A percentile compares a stretch with the other conserved stretches of the same genome.
Evolutionary conservation across 208 protist genomes (phyloP).

Genomic region (Crithidia expoeki): DNA sequence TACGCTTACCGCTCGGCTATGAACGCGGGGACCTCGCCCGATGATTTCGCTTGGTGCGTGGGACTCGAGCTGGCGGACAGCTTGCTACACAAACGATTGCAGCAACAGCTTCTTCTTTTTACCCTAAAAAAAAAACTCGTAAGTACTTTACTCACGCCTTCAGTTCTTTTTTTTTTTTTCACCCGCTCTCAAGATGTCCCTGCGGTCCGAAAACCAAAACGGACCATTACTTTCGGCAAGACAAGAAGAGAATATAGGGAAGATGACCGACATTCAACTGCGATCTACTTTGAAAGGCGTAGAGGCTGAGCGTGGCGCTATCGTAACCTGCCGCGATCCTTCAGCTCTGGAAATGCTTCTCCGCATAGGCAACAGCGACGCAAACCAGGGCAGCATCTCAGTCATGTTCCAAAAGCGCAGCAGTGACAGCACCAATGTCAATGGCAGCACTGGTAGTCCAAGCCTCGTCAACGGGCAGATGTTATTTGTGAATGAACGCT

Average conservation of each 20-base stretch:
- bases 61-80: too few relatives aligned
- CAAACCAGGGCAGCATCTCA: slow-evolving; percentile 23
- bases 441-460: background rate
- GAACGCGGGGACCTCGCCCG: too few relatives aligned
- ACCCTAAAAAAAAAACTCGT: background rate
- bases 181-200: too few relatives aligned
- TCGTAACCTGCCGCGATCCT: slow-evolving; percentile 38
- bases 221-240: too few relatives aligned
- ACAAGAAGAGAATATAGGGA: background rate
- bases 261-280: slow-evolving; percentile 21
- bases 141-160: too few relatives aligned
- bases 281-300: slow-evolving; percentile 22
- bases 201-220: too few relatives aligned
- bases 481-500: slow-evolving; percentile 32
- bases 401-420: slow-evolving; percentile 27
- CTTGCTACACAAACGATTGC: too few relatives aligned
- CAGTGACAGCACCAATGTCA: background rate
- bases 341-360: slow-evolving; percentile 41
- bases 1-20: too few relatives aligned
- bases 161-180: too few relatives aligned
- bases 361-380: slow-evolving; percentile 30
- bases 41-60: background rate
- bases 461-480: background rate
- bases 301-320: slow-evolving; percentile 32
- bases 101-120: background rate